Evolutionary conservation across 164 flowering plant species (phyloP).

Genomic region (Piper longum): DNA sequence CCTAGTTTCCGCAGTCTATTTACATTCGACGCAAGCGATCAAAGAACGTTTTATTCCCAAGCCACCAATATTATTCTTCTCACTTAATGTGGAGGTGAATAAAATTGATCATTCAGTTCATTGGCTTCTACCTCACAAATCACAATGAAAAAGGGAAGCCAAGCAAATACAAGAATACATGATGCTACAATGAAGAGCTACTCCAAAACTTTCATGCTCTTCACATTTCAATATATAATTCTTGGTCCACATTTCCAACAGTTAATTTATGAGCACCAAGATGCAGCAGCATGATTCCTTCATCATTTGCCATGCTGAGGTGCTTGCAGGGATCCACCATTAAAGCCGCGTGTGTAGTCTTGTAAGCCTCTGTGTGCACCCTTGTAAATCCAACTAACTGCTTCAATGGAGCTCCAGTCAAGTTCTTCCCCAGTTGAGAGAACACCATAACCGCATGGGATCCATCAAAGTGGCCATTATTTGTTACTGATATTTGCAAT

Average conservation of each 20-base stretch:
- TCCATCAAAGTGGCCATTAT: slow-evolving; percentile 64
- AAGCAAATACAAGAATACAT: no score
- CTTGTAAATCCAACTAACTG: slow-evolving; percentile 73
- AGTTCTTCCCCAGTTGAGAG: slow-evolving; percentile 19
- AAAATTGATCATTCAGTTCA: no score
- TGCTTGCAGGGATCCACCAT: slow-evolving; percentile 67
- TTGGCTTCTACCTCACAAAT: no score
- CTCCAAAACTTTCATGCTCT: background rate
- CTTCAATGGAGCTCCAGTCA: slow-evolving; percentile 40
- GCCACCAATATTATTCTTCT: no score
- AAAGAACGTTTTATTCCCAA: no score
- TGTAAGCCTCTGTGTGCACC: slow-evolving; percentile 25
- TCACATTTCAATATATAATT: background rate
- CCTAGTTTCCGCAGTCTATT: no score
- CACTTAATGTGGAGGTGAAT: no score
- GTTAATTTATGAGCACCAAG: slow-evolving; percentile 45
- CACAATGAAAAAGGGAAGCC: no score
- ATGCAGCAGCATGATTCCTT: slow-evolving; percentile 45
- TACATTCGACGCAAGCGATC: no score
- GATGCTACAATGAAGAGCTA: no score
- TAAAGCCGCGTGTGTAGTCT: slow-evolving; percentile 31
- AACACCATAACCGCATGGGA: slow-evolving; percentile 63
- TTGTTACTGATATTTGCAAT: slow-evolving; percentile 37
- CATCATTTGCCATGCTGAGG: slow-evolving; percentile 45
- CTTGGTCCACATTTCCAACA: slow-evolving; percentile 36